Conservation (phyloP, 2,329 filamentous ascomycete genomes). For the Talaromyces sp. region DNA sequence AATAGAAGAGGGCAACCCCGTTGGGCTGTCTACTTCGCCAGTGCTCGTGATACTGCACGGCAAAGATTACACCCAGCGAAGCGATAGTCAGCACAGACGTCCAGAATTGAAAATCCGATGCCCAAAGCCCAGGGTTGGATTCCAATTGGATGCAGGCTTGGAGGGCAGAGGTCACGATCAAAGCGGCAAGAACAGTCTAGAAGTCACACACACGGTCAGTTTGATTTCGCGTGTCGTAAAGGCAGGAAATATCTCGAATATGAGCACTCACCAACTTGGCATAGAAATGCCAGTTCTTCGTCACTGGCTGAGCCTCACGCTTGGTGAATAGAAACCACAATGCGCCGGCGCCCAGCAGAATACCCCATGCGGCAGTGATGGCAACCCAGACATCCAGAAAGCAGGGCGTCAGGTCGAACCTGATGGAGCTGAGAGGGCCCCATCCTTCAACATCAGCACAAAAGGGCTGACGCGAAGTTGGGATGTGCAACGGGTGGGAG, state of each 20-base stretch:
- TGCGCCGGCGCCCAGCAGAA: slow-evolving; percentile 71
- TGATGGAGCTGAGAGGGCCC: slow-evolving; percentile 81
- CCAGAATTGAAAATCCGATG: slow-evolving; percentile 80
- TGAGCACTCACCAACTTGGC: slow-evolving; percentile 68
- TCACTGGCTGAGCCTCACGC: slow-evolving; percentile 61
- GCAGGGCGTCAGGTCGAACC: slow-evolving; percentile 95
- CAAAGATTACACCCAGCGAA: slow-evolving; percentile 70
- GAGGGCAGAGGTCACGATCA: slow-evolving; percentile 64
- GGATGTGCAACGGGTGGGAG: slow-evolving; percentile 13
- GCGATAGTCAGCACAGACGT: slow-evolving; percentile 67
- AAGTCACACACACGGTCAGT: slow-evolving; percentile 7
- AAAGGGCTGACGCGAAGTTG: slow-evolving; percentile 57
- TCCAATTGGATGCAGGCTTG: slow-evolving; percentile 75
- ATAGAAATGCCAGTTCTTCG: slow-evolving; percentile 90
- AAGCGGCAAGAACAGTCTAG: slow-evolving; percentile 59
- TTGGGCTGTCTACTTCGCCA: slow-evolving; percentile 78
- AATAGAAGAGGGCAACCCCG: slow-evolving; percentile 85
- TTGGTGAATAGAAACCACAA: slow-evolving; percentile 74
- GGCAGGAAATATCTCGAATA: background rate
- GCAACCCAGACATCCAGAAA: slow-evolving; percentile 91
- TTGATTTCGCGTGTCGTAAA: background rate
- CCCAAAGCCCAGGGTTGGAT: slow-evolving; percentile 65
- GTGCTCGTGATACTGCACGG: slow-evolving; percentile 83
- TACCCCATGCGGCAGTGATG: slow-evolving; percentile 70
- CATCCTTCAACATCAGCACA: slow-evolving; percentile 90